Percentiles rank a stretch among this genome's conserved stretches.
phyloP scores from a whole-genome alignment of 2,329 filamentous ascomycete species.

The Aureobasidium sp. region DNA sequence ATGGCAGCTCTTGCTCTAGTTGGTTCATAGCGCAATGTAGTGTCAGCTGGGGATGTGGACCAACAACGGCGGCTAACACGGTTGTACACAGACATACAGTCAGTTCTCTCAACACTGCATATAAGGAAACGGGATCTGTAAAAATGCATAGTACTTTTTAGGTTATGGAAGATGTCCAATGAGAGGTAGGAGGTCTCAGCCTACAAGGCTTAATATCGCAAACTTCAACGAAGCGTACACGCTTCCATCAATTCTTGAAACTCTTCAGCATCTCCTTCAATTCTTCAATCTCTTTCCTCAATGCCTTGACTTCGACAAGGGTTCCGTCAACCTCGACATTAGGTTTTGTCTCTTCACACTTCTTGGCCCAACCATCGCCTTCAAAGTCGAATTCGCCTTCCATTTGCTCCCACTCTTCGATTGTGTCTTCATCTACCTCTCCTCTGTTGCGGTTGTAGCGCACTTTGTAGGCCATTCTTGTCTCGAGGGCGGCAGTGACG shows the following conservation, averaged over 20 bases:
- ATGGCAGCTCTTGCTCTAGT: no score
- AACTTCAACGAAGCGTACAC: no score
- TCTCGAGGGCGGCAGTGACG: conserved; percentile 54
- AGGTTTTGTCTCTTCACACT: conserved; percentile 65
- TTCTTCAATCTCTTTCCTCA: conserved; percentile 39
- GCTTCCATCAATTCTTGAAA: conserved; percentile 19
- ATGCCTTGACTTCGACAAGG: conserved; percentile 53
- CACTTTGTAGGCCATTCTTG: conserved; percentile 57
- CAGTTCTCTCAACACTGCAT: not conserved
- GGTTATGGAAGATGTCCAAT: not conserved
- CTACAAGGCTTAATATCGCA: no score
- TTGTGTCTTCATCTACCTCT: conserved; percentile 80
- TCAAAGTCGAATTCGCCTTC: conserved; percentile 67
- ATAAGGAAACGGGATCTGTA: not conserved
- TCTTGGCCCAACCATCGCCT: conserved; percentile 76
- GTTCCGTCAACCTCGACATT: conserved; percentile 75
- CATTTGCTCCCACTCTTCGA: conserved; percentile 92
- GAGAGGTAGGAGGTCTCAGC: not conserved
- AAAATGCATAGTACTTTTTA: not conserved
- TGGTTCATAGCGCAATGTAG: no score
- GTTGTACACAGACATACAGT: not conserved
- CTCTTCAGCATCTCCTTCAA: conserved; percentile 35
- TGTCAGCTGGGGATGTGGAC: not conserved
- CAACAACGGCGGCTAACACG: not conserved
- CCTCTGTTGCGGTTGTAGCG: conserved; percentile 67